Percentiles rank a stretch among this genome's conserved stretches.
Conservation (phyloP, 495 filamentous ascomycete species). For the Acidomyces sp. region DNA sequence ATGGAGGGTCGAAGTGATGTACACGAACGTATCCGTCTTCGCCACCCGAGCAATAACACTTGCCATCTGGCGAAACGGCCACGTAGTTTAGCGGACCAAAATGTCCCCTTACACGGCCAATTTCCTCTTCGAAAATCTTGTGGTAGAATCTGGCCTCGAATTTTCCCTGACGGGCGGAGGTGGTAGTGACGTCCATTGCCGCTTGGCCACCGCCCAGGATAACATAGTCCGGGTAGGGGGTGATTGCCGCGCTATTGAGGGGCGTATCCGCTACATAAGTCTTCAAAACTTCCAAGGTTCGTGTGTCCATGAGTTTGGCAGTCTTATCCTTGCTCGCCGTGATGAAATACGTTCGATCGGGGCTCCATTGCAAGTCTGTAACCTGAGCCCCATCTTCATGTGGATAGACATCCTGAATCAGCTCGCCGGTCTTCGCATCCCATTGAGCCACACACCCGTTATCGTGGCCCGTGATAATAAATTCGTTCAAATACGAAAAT, state of each 20-base stretch:
- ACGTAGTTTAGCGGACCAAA: constrained; percentile 90
- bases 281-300: constrained; percentile 82
- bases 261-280: constrained; percentile 89
- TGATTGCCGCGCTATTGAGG: constrained; percentile 86
- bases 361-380: constrained; percentile 87
- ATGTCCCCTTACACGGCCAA: constrained; percentile 88
- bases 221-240: constrained; percentile 73
- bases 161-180: constrained; percentile 83
- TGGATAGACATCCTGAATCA: constrained; percentile 9
- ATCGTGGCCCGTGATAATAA: constrained; percentile 95
- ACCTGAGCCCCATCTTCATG: constrained; percentile 29
- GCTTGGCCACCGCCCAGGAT: constrained; percentile 96
- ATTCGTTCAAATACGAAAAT: constrained; percentile 83
- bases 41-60: constrained; percentile 82
- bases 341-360: constrained; percentile 93
- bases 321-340: constrained; percentile 96
- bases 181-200: constrained; percentile 98
- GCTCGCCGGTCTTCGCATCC: constrained; percentile 55
- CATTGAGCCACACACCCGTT: constrained; percentile 90
- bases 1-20: constrained; percentile 94
- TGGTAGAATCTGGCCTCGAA: constrained; percentile 99
- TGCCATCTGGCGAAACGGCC: constrained; percentile 73
- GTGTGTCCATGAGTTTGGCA: constrained; percentile 73
- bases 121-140: constrained; percentile 97
- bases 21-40: constrained; percentile 98